Percentiles rank a stretch among this genome's conserved stretches.
These are phyloP conservation scores for Aspergillus felis DNA, from an alignment of 2,329 filamentous ascomycete genomes.

Conservation along the genomic window DNA sequence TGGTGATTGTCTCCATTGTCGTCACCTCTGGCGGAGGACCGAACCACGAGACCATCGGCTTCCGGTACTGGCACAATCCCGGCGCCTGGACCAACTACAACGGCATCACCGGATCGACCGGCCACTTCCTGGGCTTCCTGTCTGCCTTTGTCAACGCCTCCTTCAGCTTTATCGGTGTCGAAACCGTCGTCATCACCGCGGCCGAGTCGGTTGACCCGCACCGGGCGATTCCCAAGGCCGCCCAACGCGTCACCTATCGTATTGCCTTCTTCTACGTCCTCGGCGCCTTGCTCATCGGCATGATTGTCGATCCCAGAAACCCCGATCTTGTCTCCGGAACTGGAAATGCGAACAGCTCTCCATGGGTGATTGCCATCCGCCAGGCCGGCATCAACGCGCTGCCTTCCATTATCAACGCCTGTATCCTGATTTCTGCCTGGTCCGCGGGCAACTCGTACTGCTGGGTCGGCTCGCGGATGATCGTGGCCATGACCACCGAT, in stretches of 20 bases:
- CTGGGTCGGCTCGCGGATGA: slow-evolving; percentile 54
- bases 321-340: slow-evolving; percentile 19
- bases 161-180: slow-evolving; percentile 41
- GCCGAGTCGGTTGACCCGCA: slow-evolving; percentile 40
- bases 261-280: slow-evolving; percentile 38
- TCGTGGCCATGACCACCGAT: slow-evolving; percentile 59
- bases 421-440: slow-evolving; percentile 38
- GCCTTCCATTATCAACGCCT: slow-evolving; percentile 33
- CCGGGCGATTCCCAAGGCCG: slow-evolving; percentile 38
- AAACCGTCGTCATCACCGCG: slow-evolving; percentile 38
- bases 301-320: slow-evolving; percentile 26
- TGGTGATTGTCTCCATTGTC: slow-evolving; percentile 29
- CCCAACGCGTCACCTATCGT: slow-evolving; percentile 38
- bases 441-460: slow-evolving; percentile 42
- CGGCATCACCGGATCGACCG: slow-evolving; percentile 27
- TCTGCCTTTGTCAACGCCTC: slow-evolving; percentile 40
- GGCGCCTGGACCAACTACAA: slow-evolving; percentile 31
- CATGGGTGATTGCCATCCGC: slow-evolving; percentile 34
- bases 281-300: slow-evolving; percentile 26
- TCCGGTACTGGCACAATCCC: slow-evolving; percentile 34
- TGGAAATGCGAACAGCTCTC: slow-evolving; percentile 30
- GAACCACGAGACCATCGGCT: slow-evolving; percentile 28
- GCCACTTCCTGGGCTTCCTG: slow-evolving; percentile 34
- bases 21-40: slow-evolving; percentile 33
- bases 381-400: slow-evolving; percentile 31